phyloP scores from a whole-genome alignment of 2,329 filamentous ascomycete genomes.

The Mycocentrospora acerina region DNA sequence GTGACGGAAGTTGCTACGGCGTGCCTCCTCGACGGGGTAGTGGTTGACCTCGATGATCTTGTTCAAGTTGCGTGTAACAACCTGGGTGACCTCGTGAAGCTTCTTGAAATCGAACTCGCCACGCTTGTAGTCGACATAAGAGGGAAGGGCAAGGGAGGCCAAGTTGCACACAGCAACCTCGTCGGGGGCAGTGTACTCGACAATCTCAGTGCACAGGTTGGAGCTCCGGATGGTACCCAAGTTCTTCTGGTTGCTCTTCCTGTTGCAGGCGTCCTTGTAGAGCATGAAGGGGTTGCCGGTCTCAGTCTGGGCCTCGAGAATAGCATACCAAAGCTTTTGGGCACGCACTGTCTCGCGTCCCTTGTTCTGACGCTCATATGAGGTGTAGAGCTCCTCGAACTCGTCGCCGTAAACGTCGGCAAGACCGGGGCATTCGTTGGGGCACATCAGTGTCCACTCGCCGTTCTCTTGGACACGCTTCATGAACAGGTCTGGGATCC shows the following conservation, averaged over 20 bases:
- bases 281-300: constrained; percentile 99
- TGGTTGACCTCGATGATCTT: constrained; percentile 98
- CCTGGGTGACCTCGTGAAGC: constrained; percentile 89
- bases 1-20: constrained; percentile 96
- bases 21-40: constrained; percentile 93
- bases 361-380: constrained; percentile 82
- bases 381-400: constrained; percentile 90
- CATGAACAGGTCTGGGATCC: constrained; percentile 99
- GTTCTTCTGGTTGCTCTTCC: constrained; percentile 99
- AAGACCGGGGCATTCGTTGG: constrained; percentile 91
- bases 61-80: constrained; percentile 94
- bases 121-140: constrained; percentile 82
- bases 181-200: constrained; percentile 95
- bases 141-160: constrained; percentile 88
- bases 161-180: constrained; percentile 99
- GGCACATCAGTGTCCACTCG: constrained; percentile 98
- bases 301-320: constrained; percentile 97
- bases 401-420: constrained; percentile 97
- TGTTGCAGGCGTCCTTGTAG: constrained; percentile 98
- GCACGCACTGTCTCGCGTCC: constrained; percentile 92
- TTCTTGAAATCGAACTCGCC: constrained; percentile 94
- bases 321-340: constrained; percentile 99
- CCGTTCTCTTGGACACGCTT: constrained; percentile 97
- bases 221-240: constrained; percentile 97
- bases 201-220: constrained; percentile 97